Conservation (phyloP, 2,329 filamentous ascomycete species). For the Fusarium praegraminearum region DNA sequence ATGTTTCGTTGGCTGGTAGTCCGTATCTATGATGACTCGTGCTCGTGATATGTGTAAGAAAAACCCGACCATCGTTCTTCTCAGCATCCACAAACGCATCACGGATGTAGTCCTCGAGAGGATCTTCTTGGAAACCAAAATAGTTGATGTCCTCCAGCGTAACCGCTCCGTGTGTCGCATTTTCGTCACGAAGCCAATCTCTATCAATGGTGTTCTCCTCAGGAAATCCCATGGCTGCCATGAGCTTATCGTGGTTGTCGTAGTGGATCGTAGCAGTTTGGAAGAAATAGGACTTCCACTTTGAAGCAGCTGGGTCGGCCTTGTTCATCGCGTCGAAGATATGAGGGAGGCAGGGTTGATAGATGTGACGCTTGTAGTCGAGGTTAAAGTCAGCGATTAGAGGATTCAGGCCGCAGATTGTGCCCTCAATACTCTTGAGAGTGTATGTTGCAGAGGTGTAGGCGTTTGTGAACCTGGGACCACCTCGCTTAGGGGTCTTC, state of each 20-base stretch:
- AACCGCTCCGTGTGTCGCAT: conserved; percentile 49
- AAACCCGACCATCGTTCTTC: conserved; percentile 50
- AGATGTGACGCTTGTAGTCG: conserved; percentile 57
- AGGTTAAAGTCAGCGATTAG: conserved; percentile 58
- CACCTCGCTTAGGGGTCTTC: conserved; percentile 49
- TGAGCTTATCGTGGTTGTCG: conserved; percentile 52
- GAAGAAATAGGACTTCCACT: conserved; percentile 52
- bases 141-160: conserved; percentile 52
- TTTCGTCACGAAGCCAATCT: conserved; percentile 48
- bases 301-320: conserved; percentile 25
- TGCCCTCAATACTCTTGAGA: conserved; percentile 57
- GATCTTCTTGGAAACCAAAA: conserved; percentile 51
- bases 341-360: conserved; percentile 59
- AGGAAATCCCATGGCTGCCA: conserved; percentile 50
- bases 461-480: conserved; percentile 56
- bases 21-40: conserved; percentile 52
- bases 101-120: conserved; percentile 50
- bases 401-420: conserved; percentile 57
- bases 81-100: conserved; percentile 50
- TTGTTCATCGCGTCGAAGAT: conserved; percentile 52
- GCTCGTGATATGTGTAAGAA: conserved; percentile 53
- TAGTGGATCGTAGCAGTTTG: conserved; percentile 52
- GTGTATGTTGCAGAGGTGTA: conserved; percentile 59
- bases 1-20: conserved; percentile 46
- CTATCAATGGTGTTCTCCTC: conserved; percentile 44